Evolutionary conservation across 2,329 filamentous ascomycete species (phyloP), one percentile per base, ranked within the genome.

Genomic region (Ceratocystis ficicola): DNA sequence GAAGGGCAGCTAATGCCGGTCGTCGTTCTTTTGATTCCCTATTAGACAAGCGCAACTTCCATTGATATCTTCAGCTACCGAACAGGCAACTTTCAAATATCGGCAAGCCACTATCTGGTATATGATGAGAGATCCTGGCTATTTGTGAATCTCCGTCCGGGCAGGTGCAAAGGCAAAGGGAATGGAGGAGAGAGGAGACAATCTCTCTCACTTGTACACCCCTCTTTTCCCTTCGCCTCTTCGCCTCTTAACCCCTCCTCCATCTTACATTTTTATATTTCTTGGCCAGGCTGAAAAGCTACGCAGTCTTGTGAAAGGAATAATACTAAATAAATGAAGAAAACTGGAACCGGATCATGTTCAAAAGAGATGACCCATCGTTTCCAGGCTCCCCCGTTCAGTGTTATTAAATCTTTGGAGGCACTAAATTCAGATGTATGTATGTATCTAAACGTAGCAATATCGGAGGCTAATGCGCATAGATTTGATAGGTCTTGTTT

Each of bases 221-320:
- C 48, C 20, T 28, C 52, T 6, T 32, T 28, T 17, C 52, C 52
- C 28, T 15, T 57, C 22, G 22, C 22, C 12, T 22, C 52, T 5
- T 36, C 28, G 17, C 52, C 25, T 30, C 28, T n/a, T 25, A 10
- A 25, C 15, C 48, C 12, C 20, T n/a, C n/a, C 12, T 25, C 25
- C 15, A 52, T 52, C 7, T 50, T 22, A 22, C 20, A n/a, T 50
- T 50, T 52, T 50, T 22, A 22, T 7, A n/a, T 50, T 50, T 52
- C 48, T 52, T 52, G 48, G 48, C 46, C 48, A 52, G 48, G 28
- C 25, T 59, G 52, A 32, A 32, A 50, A 59, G 25, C 52, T 59
- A 15, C 52, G n/a, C 52, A 7, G 52, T n/a, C 28, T 32, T 5
- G 52, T 25, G 52, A 30, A 17, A 36, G 7, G 15, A 20, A 59